Evolutionary conservation across 1,284 basidiomycete genomes (phyloP).

Genomic region (Ceratobasidium theobromae): DNA sequence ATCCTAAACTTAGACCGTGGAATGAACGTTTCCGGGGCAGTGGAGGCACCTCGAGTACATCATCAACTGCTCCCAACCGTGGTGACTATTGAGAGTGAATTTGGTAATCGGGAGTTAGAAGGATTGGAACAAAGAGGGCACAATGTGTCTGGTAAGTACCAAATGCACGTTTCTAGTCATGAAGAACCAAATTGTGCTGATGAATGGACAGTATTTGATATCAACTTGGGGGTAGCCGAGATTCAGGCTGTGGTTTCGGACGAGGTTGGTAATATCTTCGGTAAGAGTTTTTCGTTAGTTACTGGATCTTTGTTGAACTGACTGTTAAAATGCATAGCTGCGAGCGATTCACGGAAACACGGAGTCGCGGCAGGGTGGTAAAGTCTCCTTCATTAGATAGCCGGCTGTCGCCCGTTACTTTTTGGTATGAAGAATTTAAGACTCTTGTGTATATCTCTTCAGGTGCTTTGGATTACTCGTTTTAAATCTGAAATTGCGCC

Average conservation of each 20-base stretch:
- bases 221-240: constrained; percentile 64
- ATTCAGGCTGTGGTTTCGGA: constrained; percentile 69
- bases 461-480: no score
- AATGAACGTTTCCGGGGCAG: constrained; percentile 72
- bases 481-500: no score
- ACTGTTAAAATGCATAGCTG: constrained; percentile 51
- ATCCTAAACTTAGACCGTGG: constrained; percentile 83
- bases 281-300: constrained; percentile 45
- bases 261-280: constrained; percentile 56
- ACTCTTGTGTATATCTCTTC: no score
- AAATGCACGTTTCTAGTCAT: constrained; percentile 9
- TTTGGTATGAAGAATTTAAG: no score
- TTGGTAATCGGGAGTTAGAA: constrained; percentile 56
- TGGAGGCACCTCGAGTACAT: constrained; percentile 89
- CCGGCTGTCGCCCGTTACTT: not conserved
- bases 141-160: constrained; percentile 60
- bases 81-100: constrained; percentile 66
- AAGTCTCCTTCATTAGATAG: constrained; percentile 30
- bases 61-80: constrained; percentile 78
- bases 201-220: constrained; percentile 47
- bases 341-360: constrained; percentile 82
- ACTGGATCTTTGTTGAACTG: constrained; percentile 1
- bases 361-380: constrained; percentile 80
- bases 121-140: constrained; percentile 67
- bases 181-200: constrained; percentile 8